Conservation (phyloP, 2,329 filamentous ascomycete genomes). For the Colletotrichum liaoningense region DNA sequence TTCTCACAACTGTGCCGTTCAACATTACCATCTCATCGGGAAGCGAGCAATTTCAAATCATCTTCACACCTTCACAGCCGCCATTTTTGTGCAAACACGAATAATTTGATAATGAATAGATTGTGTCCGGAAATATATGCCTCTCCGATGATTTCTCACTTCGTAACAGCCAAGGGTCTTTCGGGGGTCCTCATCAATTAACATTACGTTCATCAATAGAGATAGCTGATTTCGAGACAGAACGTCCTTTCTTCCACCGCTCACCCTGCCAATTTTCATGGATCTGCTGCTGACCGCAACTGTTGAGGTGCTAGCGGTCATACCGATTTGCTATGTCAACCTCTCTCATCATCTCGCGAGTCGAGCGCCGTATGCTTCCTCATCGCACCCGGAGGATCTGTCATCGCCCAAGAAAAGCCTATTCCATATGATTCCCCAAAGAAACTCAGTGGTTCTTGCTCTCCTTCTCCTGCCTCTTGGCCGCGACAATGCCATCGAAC, state of each 20-base stretch:
- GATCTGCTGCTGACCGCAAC: background rate
- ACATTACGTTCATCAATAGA: background rate
- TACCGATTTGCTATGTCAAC: background rate
- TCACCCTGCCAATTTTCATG: background rate
- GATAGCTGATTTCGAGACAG: background rate
- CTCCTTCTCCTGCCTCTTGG: slow-evolving; percentile 54
- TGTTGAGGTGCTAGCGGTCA: background rate
- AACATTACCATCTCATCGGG: background rate
- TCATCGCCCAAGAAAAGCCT: background rate
- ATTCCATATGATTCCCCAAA: background rate
- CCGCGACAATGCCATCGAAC: slow-evolving; percentile 60
- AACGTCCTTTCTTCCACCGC: too few relatives aligned
- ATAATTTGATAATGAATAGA: background rate
- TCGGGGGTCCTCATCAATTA: background rate
- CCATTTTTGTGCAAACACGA: background rate
- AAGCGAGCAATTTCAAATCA: background rate
- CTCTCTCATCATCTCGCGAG: background rate
- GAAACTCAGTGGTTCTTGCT: slow-evolving; percentile 51
- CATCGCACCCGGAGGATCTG: background rate
- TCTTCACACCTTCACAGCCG: background rate
- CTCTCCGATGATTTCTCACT: background rate
- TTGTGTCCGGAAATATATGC: background rate
- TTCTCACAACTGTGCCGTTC: background rate
- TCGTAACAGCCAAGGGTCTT: background rate
- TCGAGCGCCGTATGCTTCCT: background rate